These are phyloP conservation scores for Penicillium parvum DNA, from an alignment of 495 filamentous ascomycete species.

Conservation along the genomic window DNA sequence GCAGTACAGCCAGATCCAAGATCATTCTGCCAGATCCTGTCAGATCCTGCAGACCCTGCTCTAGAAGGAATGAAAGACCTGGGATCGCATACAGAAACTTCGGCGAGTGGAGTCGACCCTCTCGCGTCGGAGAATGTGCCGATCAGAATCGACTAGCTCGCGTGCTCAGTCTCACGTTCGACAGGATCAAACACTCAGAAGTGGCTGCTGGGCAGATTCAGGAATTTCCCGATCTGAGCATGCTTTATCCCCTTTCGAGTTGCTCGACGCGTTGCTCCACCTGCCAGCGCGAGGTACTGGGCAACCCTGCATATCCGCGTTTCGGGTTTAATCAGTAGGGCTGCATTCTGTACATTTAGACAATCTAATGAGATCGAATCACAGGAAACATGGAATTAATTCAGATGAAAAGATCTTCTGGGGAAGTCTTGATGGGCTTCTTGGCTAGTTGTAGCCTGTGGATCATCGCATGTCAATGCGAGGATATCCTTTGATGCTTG, in stretches of 20 bases:
- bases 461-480: too few relatives aligned
- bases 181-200: too few relatives aligned
- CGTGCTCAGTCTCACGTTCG: slow-evolving; percentile 6
- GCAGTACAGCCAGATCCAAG: too few relatives aligned
- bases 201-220: too few relatives aligned
- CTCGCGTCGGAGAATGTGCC: slow-evolving; percentile 16
- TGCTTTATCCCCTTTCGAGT: slow-evolving; percentile 9
- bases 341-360: neutral
- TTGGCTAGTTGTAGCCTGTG: too few relatives aligned
- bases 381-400: too few relatives aligned
- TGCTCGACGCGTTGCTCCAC: slow-evolving; percentile 12
- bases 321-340: neutral
- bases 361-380: too few relatives aligned
- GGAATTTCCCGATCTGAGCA: too few relatives aligned
- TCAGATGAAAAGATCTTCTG: too few relatives aligned
- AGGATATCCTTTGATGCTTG: too few relatives aligned
- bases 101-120: slow-evolving; percentile 9
- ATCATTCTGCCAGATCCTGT: neutral
- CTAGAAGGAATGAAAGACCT: slow-evolving; percentile 20
- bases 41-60: slow-evolving; percentile 1
- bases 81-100: slow-evolving; percentile 13
- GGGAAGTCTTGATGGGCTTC: too few relatives aligned
- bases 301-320: slow-evolving; percentile 14
- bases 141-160: slow-evolving; percentile 9
- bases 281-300: slow-evolving; percentile 8